Evolutionary conservation across 2,329 filamentous ascomycete species (phyloP).

Genomic region (Moelleriella libera): DNA sequence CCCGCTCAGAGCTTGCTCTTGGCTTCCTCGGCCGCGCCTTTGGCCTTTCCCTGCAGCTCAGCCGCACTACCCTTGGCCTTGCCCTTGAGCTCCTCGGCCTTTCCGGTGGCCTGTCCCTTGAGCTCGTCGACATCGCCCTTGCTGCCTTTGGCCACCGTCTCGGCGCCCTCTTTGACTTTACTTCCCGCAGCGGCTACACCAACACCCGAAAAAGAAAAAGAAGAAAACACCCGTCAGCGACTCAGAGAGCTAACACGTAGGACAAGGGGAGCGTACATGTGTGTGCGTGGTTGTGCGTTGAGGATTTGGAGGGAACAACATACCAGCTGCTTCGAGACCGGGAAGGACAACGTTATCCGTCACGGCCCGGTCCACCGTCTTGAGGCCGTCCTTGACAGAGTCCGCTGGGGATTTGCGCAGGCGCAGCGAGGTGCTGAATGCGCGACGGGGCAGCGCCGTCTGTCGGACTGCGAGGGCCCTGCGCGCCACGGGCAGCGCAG

Average conservation of each 20-base stretch:
- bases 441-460: conserved; percentile 25
- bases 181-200: conserved; percentile 21
- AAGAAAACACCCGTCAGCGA: too few species aligned
- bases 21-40: conserved; percentile 22
- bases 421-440: conserved; percentile 33
- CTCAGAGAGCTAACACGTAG: not conserved
- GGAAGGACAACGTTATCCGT: conserved; percentile 48
- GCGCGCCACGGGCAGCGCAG: conserved; percentile 20
- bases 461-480: conserved; percentile 13
- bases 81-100: conserved; percentile 17
- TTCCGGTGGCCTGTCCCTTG: conserved; percentile 17
- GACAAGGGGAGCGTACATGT: too few species aligned
- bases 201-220: too few species aligned
- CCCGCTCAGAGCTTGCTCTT: conserved; percentile 8
- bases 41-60: conserved; percentile 21
- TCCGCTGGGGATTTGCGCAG: conserved; percentile 36
- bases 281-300: not conserved
- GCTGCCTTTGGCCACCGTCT: conserved; percentile 17
- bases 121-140: conserved; percentile 21
- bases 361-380: conserved; percentile 44
- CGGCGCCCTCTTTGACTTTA: conserved; percentile 30
- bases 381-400: conserved; percentile 42
- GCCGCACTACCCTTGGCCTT: conserved; percentile 22
- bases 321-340: conserved; percentile 45
- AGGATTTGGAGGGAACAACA: conserved; percentile 10